These are phyloP conservation scores for Apocynum venetum DNA, from an alignment of 257 asterid species.

Conservation along the genomic window DNA sequence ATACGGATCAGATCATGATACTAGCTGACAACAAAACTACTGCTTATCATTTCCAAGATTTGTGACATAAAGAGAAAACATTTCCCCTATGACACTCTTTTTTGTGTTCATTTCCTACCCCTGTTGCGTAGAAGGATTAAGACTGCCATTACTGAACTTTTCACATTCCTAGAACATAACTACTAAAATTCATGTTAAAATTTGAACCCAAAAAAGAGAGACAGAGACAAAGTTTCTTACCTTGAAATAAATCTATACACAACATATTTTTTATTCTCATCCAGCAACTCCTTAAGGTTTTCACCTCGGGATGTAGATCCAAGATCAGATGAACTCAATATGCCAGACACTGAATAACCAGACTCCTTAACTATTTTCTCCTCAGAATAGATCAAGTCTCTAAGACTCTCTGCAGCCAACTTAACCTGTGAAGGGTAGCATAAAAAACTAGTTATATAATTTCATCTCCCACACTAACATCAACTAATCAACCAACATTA, in stretches of 20 bases:
- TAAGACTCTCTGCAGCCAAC: conserved; percentile 52
- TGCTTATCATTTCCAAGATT: background rate
- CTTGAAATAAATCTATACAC: conserved; percentile 60
- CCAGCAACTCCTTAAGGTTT: conserved; percentile 60
- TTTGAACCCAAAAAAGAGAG: background rate
- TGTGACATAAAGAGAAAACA: background rate
- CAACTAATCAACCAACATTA: background rate
- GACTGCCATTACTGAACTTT: background rate
- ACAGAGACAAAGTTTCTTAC: conserved; percentile 33
- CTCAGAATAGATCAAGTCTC: conserved; percentile 48
- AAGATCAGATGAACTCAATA: conserved; percentile 51
- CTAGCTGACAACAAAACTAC: background rate
- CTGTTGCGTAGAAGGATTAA: background rate
- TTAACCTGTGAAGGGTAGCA: conserved; percentile 42
- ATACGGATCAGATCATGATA: background rate
- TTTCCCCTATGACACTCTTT: background rate
- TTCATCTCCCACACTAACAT: background rate
- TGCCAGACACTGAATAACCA: conserved; percentile 63
- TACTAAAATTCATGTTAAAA: background rate
- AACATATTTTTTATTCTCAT: conserved; percentile 34
- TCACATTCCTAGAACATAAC: background rate
- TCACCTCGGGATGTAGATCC: conserved; percentile 49
- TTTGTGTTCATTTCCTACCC: background rate
- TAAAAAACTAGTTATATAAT: conserved; percentile 7
- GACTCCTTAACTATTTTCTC: conserved; percentile 45